Conservation (phyloP, 495 filamentous ascomycete genomes). For the Amorphotheca resinae region DNA sequence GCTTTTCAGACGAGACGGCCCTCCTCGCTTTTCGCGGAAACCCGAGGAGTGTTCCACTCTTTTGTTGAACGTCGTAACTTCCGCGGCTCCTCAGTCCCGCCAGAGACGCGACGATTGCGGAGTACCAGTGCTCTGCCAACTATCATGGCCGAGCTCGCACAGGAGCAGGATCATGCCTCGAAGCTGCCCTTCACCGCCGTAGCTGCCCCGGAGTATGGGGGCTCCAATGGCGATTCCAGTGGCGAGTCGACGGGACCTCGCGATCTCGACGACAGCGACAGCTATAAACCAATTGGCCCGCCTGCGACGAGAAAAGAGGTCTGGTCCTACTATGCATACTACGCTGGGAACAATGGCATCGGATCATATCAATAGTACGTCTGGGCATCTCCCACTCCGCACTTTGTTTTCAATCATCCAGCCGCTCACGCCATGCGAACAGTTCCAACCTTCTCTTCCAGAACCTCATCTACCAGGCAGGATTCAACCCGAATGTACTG, state of each 20-base stretch:
- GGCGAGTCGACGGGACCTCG: no score
- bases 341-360: constrained; percentile 19
- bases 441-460: constrained; percentile 20
- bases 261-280: not conserved
- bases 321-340: constrained; percentile 17
- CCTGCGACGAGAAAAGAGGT: constrained; percentile 17
- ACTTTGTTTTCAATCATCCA: not conserved
- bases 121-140: no score
- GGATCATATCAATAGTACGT: constrained; percentile 20
- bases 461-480: constrained; percentile 19
- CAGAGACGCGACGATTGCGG: no score
- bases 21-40: no score
- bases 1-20: no score
- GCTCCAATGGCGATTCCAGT: not conserved
- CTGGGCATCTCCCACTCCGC: not conserved
- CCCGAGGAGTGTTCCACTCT: no score
- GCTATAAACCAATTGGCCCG: not conserved
- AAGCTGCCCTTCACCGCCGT: not conserved
- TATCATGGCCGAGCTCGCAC: not conserved
- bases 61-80: no score
- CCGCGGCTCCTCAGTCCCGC: no score
- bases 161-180: not conserved
- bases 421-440: not conserved
- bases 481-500: constrained; percentile 17
- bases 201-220: not conserved